A percentile compares a stretch with the other conserved stretches of the same genome.
These are phyloP conservation scores for Eucalyptus marginata DNA, from an alignment of 345 rosid species.

Conservation along the genomic window DNA sequence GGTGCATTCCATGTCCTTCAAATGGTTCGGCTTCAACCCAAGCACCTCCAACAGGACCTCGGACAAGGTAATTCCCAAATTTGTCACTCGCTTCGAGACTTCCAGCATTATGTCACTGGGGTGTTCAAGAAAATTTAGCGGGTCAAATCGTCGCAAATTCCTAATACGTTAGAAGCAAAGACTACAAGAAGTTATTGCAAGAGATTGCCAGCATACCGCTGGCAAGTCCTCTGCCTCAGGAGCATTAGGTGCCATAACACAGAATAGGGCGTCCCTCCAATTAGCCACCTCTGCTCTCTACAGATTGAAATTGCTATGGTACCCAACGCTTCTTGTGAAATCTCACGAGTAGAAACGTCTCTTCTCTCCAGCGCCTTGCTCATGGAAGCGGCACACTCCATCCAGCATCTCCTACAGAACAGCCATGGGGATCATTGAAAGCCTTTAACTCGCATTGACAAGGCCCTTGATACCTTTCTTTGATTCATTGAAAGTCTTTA, in stretches of 20 bases:
- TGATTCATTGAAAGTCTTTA: not conserved
- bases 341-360: constrained; percentile 11
- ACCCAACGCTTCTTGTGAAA: not conserved
- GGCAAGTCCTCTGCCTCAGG: constrained; percentile 26
- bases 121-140: not conserved
- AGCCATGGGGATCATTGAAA: not conserved
- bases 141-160: not conserved
- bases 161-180: not conserved
- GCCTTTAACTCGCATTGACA: not conserved
- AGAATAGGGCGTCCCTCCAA: constrained; percentile 37
- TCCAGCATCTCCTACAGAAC: constrained; percentile 10
- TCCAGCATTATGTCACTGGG: constrained; percentile 7
- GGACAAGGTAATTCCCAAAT: not conserved
- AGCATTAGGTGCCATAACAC: constrained; percentile 14
- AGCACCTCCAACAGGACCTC: constrained; percentile 23
- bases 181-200: not conserved
- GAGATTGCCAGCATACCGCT: constrained; percentile 5
- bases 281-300: constrained; percentile 3
- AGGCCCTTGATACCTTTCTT: not conserved
- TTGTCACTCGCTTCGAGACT: not conserved
- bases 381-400: constrained; percentile 11
- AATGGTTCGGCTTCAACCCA: not conserved
- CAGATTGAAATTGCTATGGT: constrained; percentile 16
- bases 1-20: constrained; percentile 6
- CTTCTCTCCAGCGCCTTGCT: constrained; percentile 11